Conservation (phyloP, 2,329 filamentous ascomycete genomes). For the Penicillium fuscoglaucum region DNA sequence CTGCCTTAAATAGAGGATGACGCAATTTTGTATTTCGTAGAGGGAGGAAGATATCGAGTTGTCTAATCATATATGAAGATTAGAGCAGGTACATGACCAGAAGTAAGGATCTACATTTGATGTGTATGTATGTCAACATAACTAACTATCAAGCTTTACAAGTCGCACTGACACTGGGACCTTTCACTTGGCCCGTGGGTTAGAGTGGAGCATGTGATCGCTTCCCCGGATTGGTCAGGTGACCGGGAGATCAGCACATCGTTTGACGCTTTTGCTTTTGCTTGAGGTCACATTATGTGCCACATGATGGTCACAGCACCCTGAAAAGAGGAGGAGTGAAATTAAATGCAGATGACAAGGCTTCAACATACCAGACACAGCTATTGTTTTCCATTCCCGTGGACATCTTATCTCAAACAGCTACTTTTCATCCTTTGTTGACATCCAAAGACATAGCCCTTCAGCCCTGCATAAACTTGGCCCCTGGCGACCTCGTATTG, state of each 20-base stretch:
- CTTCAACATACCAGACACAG: conserved; percentile 18
- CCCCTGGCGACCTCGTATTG: conserved; percentile 12
- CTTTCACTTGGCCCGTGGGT: conserved; percentile 2
- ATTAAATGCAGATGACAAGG: neutral
- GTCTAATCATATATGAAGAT: neutral
- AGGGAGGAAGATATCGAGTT: neutral
- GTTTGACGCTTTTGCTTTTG: conserved; percentile 3
- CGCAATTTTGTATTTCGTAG: neutral
- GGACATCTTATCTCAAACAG: neutral
- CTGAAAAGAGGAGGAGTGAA: neutral
- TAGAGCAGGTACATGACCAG: neutral
- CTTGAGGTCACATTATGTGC: conserved; percentile 1
- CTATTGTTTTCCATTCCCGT: neutral
- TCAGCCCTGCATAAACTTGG: conserved; percentile 14
- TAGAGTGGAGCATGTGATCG: conserved; percentile 10
- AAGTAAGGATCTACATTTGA: neutral
- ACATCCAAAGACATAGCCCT: conserved; percentile 1
- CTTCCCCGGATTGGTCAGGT: conserved; percentile 12
- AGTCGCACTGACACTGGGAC: neutral
- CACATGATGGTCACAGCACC: conserved; percentile 13
- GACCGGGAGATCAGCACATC: conserved; percentile 2
- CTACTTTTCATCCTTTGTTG: neutral
- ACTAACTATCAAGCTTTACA: neutral
- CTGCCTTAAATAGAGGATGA: conserved; percentile 6
- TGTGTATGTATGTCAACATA: neutral